Conservation (phyloP, 2,329 filamentous ascomycete genomes). For the Aureobasidium sp. region DNA sequence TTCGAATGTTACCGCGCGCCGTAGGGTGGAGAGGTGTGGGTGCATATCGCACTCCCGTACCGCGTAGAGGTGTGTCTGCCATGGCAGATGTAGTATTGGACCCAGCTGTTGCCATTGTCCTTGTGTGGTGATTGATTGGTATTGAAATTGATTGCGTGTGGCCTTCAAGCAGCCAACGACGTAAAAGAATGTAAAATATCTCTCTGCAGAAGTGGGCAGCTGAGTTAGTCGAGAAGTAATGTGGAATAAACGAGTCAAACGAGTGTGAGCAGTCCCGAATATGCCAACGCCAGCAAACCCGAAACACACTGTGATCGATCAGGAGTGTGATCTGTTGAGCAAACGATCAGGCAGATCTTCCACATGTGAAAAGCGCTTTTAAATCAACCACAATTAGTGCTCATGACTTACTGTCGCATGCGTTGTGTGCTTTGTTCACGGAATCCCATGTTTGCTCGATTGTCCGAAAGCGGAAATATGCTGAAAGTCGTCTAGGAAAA, state of each 20-base stretch:
- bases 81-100: background rate
- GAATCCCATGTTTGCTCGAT: slow-evolving; percentile 3
- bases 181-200: background rate
- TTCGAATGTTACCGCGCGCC: slow-evolving; percentile 25
- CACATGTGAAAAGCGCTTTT: slow-evolving; percentile 4
- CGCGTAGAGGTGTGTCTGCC: slow-evolving; percentile 8
- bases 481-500: background rate
- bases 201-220: background rate
- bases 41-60: slow-evolving; percentile 4
- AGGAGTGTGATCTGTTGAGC: slow-evolving; percentile 3
- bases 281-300: slow-evolving; percentile 5
- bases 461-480: slow-evolving; percentile 10
- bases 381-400: background rate
- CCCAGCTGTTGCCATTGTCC: slow-evolving; percentile 4
- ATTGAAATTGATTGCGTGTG: background rate
- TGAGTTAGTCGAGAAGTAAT: background rate
- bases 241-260: slow-evolving; percentile 14
- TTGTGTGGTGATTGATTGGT: background rate
- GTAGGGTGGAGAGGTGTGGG: slow-evolving; percentile 17
- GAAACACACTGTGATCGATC: slow-evolving; percentile 1
- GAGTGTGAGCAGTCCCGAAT: background rate
- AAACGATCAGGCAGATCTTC: slow-evolving; percentile 5
- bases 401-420: slow-evolving; percentile 15
- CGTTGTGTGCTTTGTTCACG: slow-evolving; percentile 13
- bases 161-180: background rate